A percentile compares a stretch with the other conserved stretches of the same genome.
Conservation (phyloP, 2,329 filamentous ascomycete species). For the Chaetomium globosum region DNA sequence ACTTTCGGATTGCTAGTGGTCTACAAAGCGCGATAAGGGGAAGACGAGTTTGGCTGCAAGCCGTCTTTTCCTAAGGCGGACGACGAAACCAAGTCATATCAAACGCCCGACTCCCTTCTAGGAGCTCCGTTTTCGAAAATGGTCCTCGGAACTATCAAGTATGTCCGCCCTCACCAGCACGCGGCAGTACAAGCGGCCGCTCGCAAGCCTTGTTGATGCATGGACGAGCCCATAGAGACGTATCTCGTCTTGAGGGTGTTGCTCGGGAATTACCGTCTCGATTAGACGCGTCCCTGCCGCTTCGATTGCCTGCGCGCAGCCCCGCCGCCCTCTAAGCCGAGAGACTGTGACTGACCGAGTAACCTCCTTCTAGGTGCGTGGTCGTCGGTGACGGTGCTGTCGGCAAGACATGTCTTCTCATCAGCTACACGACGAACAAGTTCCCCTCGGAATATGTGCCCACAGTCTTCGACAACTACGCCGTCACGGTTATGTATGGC, state of each 20-base stretch:
- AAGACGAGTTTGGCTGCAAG: slow-evolving; percentile 32
- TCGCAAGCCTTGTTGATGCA: slow-evolving; percentile 10
- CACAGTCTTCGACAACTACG: slow-evolving; percentile 99
- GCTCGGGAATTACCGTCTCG: neutral
- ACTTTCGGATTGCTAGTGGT: slow-evolving; percentile 34
- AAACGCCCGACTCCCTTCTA: slow-evolving; percentile 42
- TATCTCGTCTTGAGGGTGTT: neutral
- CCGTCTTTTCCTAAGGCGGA: slow-evolving; percentile 28
- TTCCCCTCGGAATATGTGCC: slow-evolving; percentile 99
- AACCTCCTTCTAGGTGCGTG: slow-evolving; percentile 72
- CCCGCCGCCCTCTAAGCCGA: neutral
- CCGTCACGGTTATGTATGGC: slow-evolving; percentile 97
- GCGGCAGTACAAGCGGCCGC: slow-evolving; percentile 23
- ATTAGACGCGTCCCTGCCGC: slow-evolving; percentile 4
- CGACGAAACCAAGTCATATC: slow-evolving; percentile 27
- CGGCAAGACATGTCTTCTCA: slow-evolving; percentile 97
- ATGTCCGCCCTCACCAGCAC: slow-evolving; percentile 42
- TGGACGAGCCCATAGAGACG: neutral
- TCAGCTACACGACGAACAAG: slow-evolving; percentile 99
- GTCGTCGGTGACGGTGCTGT: slow-evolving; percentile 99
- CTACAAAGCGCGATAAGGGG: slow-evolving; percentile 35
- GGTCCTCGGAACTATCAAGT: slow-evolving; percentile 68
- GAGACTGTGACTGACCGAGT: slow-evolving; percentile 17
- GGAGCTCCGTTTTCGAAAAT: slow-evolving; percentile 52
- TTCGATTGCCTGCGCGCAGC: too few species aligned